phyloP scores from a whole-genome alignment of 805 yeast species.

The Metschnikowia proteae region DNA sequence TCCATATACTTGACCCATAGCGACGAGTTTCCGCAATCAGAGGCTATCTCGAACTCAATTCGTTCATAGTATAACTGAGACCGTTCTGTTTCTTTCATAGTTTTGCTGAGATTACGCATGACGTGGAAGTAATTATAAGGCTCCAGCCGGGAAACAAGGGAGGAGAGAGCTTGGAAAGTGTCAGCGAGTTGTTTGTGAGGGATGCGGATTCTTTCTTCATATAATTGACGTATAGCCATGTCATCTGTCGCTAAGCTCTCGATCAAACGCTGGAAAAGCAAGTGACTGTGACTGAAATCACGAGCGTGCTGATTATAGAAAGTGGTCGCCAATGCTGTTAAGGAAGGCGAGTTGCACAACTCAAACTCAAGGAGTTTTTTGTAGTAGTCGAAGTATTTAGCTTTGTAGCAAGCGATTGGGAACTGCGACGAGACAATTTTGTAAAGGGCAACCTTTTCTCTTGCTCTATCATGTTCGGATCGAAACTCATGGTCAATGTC shows the following conservation, averaged over 20 bases:
- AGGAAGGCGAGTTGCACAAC: background rate
- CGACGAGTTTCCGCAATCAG: constrained; percentile 13
- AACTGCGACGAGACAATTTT: background rate
- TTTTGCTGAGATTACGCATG: constrained; percentile 35
- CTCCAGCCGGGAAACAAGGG: constrained; percentile 33
- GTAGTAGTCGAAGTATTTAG: background rate
- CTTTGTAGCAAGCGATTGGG: constrained; percentile 2
- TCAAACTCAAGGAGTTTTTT: background rate
- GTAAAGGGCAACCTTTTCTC: background rate
- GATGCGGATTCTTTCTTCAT: constrained; percentile 29
- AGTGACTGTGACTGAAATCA: constrained; percentile 23
- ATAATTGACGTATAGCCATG: constrained; percentile 20
- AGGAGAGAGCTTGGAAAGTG: constrained; percentile 38
- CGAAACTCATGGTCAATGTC: constrained; percentile 3
- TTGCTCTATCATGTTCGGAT: background rate
- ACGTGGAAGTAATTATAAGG: constrained; percentile 27
- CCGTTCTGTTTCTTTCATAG: constrained; percentile 26
- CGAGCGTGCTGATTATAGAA: constrained; percentile 7
- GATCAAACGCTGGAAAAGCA: constrained; percentile 21
- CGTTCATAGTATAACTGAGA: constrained; percentile 31
- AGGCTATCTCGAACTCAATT: constrained; percentile 26
- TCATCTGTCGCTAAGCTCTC: constrained; percentile 4
- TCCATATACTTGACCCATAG: constrained; percentile 35
- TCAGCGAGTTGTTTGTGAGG: constrained; percentile 43
- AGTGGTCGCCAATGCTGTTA: background rate